These are phyloP conservation scores for Scheffersomyces amazonensis DNA, from an alignment of 805 yeast species.

Conservation along the genomic window DNA sequence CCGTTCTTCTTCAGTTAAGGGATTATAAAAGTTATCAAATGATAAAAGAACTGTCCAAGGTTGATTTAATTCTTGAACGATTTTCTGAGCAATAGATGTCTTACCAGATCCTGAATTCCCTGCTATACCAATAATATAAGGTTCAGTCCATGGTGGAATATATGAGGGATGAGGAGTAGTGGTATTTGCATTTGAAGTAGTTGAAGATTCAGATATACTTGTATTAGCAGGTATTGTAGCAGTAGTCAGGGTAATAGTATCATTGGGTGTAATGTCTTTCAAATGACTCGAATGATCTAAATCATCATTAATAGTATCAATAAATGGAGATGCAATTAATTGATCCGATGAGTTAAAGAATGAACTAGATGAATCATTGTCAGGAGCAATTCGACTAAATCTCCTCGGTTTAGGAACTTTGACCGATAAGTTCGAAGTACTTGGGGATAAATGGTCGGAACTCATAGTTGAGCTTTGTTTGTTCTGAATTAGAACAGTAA, in stretches of 20 bases:
- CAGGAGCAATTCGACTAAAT: constrained; percentile 23
- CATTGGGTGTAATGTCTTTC: neutral
- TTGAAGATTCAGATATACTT: neutral
- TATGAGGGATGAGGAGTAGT: constrained; percentile 13
- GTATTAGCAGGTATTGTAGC: neutral
- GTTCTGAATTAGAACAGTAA: no score
- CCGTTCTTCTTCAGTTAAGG: constrained; percentile 61
- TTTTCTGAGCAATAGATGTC: constrained; percentile 83
- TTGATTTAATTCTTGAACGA: constrained; percentile 72
- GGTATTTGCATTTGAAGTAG: neutral
- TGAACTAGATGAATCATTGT: constrained; percentile 18
- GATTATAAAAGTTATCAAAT: constrained; percentile 87
- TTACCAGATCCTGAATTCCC: constrained; percentile 79
- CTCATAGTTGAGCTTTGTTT: no score
- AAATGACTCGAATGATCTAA: neutral
- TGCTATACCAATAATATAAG: constrained; percentile 45
- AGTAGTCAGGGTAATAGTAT: constrained; percentile 1
- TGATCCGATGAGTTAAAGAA: constrained; percentile 17
- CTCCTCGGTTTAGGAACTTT: constrained; percentile 9
- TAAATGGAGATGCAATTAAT: constrained; percentile 1
- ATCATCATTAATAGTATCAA: neutral
- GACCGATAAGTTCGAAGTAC: neutral
- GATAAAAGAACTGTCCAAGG: constrained; percentile 94
- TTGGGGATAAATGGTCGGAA: no score
- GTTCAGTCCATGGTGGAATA: constrained; percentile 43